Base-by-base conservation (phyloP, 257 asterid species). In the Plantago elongata region DNA sequence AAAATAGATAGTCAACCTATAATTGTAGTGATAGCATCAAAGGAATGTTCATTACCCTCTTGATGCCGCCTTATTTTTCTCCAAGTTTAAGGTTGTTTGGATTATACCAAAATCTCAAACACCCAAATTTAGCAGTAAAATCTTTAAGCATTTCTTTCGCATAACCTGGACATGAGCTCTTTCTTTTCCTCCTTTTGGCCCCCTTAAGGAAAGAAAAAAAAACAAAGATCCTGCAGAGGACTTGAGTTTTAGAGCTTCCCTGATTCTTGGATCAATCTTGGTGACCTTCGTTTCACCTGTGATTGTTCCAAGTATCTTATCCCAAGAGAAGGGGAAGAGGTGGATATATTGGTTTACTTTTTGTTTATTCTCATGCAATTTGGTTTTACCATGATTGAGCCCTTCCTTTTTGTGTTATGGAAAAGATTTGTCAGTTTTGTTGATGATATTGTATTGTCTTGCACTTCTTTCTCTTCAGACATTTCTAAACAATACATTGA, bases 261-360 rank as follows among this genome's bases (percentile, higher is more conserved):
- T 22, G 58, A 71, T 71, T 74, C 77, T 80, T 80, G 81, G 86
- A 80, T 68, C 79, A 80, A 74, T 77, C 71, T 69, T 49, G 61
- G 81, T 72, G 82, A 62, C 30, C 50, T 18, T 34, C 9, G 66
- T 66, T 64, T 68, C 75, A 72, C 82, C 59, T 74, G 66, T 37
- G 82, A 69, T 80, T 69, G 83, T 66, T 80, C 82, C 85, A 79
- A 74, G 72, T 60, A 59, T 45, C 65, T 40, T 56, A 8, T 38
- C 29, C 34, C 5, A 27, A 42, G 9, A 45, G 45, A 51, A 45
- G 51, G 63, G 22, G 27, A 60, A n/a, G 65, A 60, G 40, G 40
- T 34, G 8, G 40, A 34, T 34, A 34, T 34, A 34, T 34, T 3
- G 8, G 40, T 7, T 22, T 22, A 22, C 40, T 34, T 34, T 34